A percentile compares a stretch with the other conserved stretches of the same genome.
Evolutionary conservation across 129 eudicot genomes (phyloP).

Genomic region (Artemisia annua): DNA sequence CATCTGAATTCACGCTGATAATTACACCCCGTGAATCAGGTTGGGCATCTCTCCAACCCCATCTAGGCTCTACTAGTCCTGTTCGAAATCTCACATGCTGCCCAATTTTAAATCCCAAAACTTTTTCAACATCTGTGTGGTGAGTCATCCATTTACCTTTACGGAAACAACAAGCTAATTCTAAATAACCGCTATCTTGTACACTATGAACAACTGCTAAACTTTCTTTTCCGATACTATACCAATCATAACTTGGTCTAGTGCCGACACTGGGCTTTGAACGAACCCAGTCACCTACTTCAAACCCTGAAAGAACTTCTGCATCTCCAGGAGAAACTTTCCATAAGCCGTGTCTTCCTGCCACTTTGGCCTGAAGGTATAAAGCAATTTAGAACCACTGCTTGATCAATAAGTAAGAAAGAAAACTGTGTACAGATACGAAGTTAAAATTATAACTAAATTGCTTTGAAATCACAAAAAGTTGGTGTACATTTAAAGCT

Average conservation of each 20-base stretch:
- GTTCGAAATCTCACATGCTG: conserved; percentile 75
- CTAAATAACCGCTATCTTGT: conserved; percentile 85
- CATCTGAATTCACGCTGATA: conserved; percentile 72
- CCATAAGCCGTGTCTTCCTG: conserved; percentile 83
- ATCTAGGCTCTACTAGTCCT: conserved; percentile 82
- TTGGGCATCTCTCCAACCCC: conserved; percentile 95
- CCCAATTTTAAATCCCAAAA: conserved; percentile 72
- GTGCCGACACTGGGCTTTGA: conserved; percentile 84
- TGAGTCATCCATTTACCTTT: conserved; percentile 79
- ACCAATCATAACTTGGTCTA: conserved; percentile 96
- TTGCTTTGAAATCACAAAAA: not conserved
- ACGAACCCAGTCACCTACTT: conserved; percentile 99
- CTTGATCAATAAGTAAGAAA: not conserved
- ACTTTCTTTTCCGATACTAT: conserved; percentile 82
- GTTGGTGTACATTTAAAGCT: conserved; percentile 70
- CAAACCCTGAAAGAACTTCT: conserved; percentile 81
- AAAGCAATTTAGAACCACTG: conserved; percentile 3
- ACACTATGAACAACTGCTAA: conserved; percentile 90
- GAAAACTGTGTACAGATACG: not conserved
- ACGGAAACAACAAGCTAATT: conserved; percentile 90
- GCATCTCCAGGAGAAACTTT: conserved; percentile 98
- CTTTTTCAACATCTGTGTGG: conserved; percentile 76
- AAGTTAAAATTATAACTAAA: not conserved
- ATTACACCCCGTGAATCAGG: conserved; percentile 75
- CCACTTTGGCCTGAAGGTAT: conserved; percentile 68